Base-by-base conservation (phyloP, 345 rosid genomes). In the Acer yangbiense region DNA sequence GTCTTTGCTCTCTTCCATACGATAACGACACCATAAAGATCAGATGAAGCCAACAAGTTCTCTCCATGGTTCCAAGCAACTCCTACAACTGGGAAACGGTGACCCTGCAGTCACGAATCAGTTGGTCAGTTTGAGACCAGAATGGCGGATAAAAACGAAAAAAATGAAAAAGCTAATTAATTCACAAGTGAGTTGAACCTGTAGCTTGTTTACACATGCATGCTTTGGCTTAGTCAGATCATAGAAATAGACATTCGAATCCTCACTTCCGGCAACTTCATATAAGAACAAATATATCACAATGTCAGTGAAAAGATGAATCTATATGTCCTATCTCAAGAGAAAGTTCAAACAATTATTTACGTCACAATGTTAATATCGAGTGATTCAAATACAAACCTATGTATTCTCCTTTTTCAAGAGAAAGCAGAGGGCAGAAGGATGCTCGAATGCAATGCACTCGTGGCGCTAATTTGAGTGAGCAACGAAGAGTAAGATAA, bases 11-110 rank as follows among this genome's bases (percentile, higher is more conserved):
- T 90, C 87, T 92, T 92, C 98, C 99, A 96, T n/a, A 96, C 94
- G 70, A 96, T 96, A 62, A 96, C 99, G 50, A 93, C 78, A 21
- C 99, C 99, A 0, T 91, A 91, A 71, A 91, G 90, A 81, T 96
- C 99, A n/a, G 97, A 92, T 0, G 99, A 92, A 0, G 99, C 99
- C 86, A 96, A 79, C 73, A 92, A 87, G 83, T 96, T 93, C 82
- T 96, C 98, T 61, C 99, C 98, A n/a, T 93, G 91, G 88, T 96
- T 93, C 98, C 99, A 93, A 46, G 97, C 93, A 18, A 96, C 99
- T 11, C 85, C 89, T 75, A 86, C 82, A 16, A 93, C 97, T 0
- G 98, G 97, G 74, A 93, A 95, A 25, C 97, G 89, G 81, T 95
- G 99, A 75, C 99, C 98, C 99, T 92, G 94, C 75, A 83, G 0